A percentile compares a stretch with the other conserved stretches of the same genome.
Evolutionary conservation across 371 early-diverging fungal genomes (phyloP).

Genomic region (Mucor sp.): DNA sequence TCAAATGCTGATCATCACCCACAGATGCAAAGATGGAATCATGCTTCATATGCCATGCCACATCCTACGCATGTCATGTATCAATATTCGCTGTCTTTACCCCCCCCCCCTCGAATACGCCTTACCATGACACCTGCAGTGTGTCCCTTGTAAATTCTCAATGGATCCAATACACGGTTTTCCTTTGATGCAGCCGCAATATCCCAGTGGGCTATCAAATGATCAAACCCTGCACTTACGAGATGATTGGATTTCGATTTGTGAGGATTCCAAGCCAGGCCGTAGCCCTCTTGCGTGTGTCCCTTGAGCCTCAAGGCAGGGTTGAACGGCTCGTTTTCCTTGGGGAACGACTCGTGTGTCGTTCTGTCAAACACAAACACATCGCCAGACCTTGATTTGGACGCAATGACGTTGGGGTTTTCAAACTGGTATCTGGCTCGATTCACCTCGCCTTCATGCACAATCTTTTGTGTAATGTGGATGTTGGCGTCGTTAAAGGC

Average conservation of each 20-base stretch:
- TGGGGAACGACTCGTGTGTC: constrained; percentile 82
- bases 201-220: constrained; percentile 78
- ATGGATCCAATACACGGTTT: constrained; percentile 68
- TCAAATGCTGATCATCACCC: constrained; percentile 91
- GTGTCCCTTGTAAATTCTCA: constrained; percentile 79
- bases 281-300: constrained; percentile 93
- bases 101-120: not conserved
- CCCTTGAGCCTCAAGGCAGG: constrained; percentile 92
- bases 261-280: constrained; percentile 77
- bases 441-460: constrained; percentile 97
- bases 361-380: constrained; percentile 98
- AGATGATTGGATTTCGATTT: constrained; percentile 65
- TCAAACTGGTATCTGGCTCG: constrained; percentile 95
- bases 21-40: constrained; percentile 93
- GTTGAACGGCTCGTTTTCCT: constrained; percentile 68
- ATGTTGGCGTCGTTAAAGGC: constrained; percentile 78
- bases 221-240: constrained; percentile 85
- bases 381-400: constrained; percentile 88
- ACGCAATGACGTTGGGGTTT: constrained; percentile 96
- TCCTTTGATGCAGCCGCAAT: constrained; percentile 57
- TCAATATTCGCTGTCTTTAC: not conserved
- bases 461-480: constrained; percentile 85
- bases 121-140: constrained; percentile 84
- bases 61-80: constrained; percentile 63
- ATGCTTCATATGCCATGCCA: constrained; percentile 88